phyloP scores from a whole-genome alignment of 2,329 filamentous ascomycete genomes.

The Cyclaneusma minus region DNA sequence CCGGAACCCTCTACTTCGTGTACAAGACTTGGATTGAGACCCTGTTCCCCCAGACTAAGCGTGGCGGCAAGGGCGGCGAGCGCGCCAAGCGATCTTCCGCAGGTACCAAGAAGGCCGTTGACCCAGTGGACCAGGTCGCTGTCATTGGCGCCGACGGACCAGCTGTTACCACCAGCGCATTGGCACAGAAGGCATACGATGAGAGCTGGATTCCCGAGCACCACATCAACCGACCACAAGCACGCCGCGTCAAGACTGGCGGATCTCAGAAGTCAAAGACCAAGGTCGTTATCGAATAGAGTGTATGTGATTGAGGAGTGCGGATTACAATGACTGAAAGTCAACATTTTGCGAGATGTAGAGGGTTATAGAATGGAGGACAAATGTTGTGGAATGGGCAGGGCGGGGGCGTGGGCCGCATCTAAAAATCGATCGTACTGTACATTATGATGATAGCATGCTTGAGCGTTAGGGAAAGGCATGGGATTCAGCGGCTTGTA shows the following conservation, averaged over 20 bases:
- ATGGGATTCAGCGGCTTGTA: too few relatives aligned
- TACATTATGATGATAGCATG: too few relatives aligned
- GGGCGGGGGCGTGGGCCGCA: too few relatives aligned
- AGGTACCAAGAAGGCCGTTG: slow-evolving; percentile 53
- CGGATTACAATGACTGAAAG: too few relatives aligned
- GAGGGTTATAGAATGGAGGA: too few relatives aligned
- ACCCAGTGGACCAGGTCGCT: slow-evolving; percentile 35
- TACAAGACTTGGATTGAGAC: slow-evolving; percentile 97
- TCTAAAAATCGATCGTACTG: too few relatives aligned
- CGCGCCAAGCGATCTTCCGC: slow-evolving; percentile 41
- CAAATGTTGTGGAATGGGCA: too few relatives aligned
- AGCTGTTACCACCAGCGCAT: slow-evolving; percentile 16
- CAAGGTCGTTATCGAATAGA: slow-evolving; percentile 6
- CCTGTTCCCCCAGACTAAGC: slow-evolving; percentile 84
- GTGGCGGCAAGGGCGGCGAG: slow-evolving; percentile 18
- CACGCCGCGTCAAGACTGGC: slow-evolving; percentile 47
- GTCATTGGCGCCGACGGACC: slow-evolving; percentile 42
- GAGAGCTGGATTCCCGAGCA: slow-evolving; percentile 86
- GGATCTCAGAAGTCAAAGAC: slow-evolving; percentile 10
- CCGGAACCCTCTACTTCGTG: slow-evolving; percentile 79
- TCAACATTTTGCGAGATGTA: too few relatives aligned
- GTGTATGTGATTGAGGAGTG: not conserved
- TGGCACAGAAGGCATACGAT: slow-evolving; percentile 52
- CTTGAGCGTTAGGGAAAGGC: too few relatives aligned
- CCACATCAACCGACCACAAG: slow-evolving; percentile 76